Percentiles rank a stretch among this genome's conserved stretches.
phyloP scores from a whole-genome alignment of 2,329 filamentous ascomycete genomes.

The Cladophialophora psammophila region DNA sequence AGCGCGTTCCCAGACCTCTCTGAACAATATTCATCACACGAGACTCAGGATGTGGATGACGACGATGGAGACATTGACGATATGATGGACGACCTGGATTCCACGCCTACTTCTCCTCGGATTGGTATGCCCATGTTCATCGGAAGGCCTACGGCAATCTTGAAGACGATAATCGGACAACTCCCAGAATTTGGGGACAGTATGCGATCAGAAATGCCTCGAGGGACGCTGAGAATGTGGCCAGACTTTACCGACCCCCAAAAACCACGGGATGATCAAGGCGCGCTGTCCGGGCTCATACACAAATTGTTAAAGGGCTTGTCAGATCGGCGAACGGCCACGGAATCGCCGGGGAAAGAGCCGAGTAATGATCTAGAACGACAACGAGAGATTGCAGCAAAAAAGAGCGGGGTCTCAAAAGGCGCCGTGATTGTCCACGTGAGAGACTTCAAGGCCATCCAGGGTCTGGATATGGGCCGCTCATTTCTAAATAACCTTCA shows the following conservation, averaged over 20 bases:
- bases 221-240: slow-evolving; percentile 19
- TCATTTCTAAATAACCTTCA: slow-evolving; percentile 75
- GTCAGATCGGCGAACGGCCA: slow-evolving; percentile 18
- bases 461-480: slow-evolving; percentile 65
- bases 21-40: slow-evolving; percentile 30
- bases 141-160: slow-evolving; percentile 32
- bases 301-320: slow-evolving; percentile 21
- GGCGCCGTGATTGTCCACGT: slow-evolving; percentile 72
- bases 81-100: slow-evolving; percentile 31
- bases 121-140: slow-evolving; percentile 35
- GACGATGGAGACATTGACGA: slow-evolving; percentile 22
- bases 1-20: slow-evolving; percentile 28
- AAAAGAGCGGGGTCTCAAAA: slow-evolving; percentile 42
- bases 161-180: slow-evolving; percentile 32
- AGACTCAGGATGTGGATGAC: slow-evolving; percentile 31
- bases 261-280: slow-evolving; percentile 10
- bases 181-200: slow-evolving; percentile 24
- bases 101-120: slow-evolving; percentile 6
- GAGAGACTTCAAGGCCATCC: slow-evolving; percentile 81
- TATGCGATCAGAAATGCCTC: slow-evolving; percentile 8
- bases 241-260: slow-evolving; percentile 19
- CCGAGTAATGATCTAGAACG: slow-evolving; percentile 45
- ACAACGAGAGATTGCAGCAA: slow-evolving; percentile 56
- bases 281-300: slow-evolving; percentile 10
- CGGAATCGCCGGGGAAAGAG: slow-evolving; percentile 7